Base-by-base conservation (phyloP, 495 filamentous ascomycete genomes). In the Penicillium lagena region DNA sequence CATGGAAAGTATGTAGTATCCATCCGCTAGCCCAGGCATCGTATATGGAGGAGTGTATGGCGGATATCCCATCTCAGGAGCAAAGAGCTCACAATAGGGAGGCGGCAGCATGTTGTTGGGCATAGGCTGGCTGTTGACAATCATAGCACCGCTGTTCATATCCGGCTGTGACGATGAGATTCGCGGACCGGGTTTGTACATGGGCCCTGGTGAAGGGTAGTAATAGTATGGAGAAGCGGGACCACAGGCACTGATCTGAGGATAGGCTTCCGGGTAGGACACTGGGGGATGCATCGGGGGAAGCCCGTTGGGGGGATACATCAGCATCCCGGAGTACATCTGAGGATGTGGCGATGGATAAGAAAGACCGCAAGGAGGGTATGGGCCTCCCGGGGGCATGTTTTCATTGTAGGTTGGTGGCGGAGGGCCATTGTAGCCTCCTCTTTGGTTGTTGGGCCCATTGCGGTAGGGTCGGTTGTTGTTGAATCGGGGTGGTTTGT, bases 51-150 rank as follows among this genome's bases (percentile, higher is more conserved):
- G 43, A 46, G 10, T 37, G 32, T 22, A 22, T 22, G 22, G 22
- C 22, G 22, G 22, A 22, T 22, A 22, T 6, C 22, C 22, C 22
- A 22, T 22, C 2, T 45, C 8, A 11, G 29, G 6, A 7, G 37
- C 14, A 1, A 4, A 35, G 9, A 22, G 49, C 41, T 31, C 47
- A 34, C 42, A 43, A 50, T 46, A 44, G 46, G 12, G 15, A 29
- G 33, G 13, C 7, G 48, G 40, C 1, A 17, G 22, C 17, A 36
- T 34, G 9, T 35, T 29, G 14, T 31, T 30, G 37, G 28, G 40
- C 12, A 34, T 32, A 1, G 44, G 42, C 14, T 51, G 42, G 13
- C 45, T 40, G 33, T 36, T 36, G 15, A 41, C 48, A 22, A 46
- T 42, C 8, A 51, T 32, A 15, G 48, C 33, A 11, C 12, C 14